Evolutionary conservation across 306 rosid genomes (phyloP), one percentile per base, ranked within the genome.

Genomic region (Hippophae tibetana): DNA sequence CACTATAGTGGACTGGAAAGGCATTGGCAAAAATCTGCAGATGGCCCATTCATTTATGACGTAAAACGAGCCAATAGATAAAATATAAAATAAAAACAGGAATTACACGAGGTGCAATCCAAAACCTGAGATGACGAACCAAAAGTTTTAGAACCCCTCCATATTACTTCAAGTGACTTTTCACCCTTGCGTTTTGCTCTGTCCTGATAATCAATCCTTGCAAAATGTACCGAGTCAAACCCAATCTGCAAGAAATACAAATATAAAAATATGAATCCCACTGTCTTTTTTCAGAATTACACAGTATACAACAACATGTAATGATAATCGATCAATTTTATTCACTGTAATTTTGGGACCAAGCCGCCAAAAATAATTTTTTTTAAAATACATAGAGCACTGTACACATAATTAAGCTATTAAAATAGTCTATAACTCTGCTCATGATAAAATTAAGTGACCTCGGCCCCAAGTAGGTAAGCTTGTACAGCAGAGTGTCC

Each of bases 401-500:
- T 3, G 9, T 50, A 40, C 47, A 26, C 26, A n/a, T 53, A 47
- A 56, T 0, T 43, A 5, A 47, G 13, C 6, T 8, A 6, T n/a
- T 1, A 31, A 13, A 55, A 13, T 25, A 54, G 8, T 38, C 13
- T 11, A 4, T 14, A 10, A 4, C 23, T 18, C 23, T 41, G 12
- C 47, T 1, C 12, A 63, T 3, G 56, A 42, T 18, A 5, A 57
- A 25, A 18, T 27, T 2, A 12, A 7, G 8, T 9, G n/a, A 90
- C 97, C 94, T 87, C 90, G 43, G 96, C 88, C 1, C 82, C 72
- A 5, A 90, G 74, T 9, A 90, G 73, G 76, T 90, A 90, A 50
- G 84, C 97, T 42, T 90, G 97, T 1, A 90, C 92, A 0, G 96
- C 78, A 63, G 97, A 90, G 69, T 90, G 97, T 10, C 97, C 95